These are phyloP conservation scores for Noccaea bulbosa DNA, from an alignment of 345 rosid species.

Conservation along the genomic window DNA sequence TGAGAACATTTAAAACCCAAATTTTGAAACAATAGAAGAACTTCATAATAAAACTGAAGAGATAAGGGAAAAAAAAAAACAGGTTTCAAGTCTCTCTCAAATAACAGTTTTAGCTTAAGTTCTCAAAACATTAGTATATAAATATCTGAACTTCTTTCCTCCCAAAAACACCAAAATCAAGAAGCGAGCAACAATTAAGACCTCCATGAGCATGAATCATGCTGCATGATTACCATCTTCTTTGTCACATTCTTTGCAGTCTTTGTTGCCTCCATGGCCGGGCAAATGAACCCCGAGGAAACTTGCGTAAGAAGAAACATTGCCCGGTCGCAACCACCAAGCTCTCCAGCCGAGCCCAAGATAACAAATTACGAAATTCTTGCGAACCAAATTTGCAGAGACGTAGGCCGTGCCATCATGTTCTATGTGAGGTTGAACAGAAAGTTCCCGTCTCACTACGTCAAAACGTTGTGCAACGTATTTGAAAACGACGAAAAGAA, in stretches of 20 bases:
- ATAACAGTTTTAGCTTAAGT: background rate
- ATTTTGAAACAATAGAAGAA: background rate
- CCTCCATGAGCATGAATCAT: slow-evolving; percentile 27
- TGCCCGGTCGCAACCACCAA: background rate
- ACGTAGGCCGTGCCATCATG: background rate
- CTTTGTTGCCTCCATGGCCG: slow-evolving; percentile 19
- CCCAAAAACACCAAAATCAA: slow-evolving; percentile 6
- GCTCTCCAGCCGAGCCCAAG: slow-evolving; percentile 9
- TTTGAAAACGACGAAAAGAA: slow-evolving; percentile 17
- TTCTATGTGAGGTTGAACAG: slow-evolving; percentile 15
- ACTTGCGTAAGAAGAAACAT: slow-evolving; percentile 31
- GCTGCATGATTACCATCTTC: slow-evolving; percentile 12
- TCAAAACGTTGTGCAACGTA: slow-evolving; percentile 34
- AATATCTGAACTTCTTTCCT: background rate
- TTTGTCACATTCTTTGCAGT: slow-evolving; percentile 3
- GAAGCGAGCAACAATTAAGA: slow-evolving; percentile 11
- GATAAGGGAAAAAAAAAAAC: background rate
- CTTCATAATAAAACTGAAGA: background rate
- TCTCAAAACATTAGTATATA: background rate
- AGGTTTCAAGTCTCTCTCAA: background rate
- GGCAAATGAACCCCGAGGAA: slow-evolving; percentile 17
- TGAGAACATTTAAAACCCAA: background rate
- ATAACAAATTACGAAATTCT: background rate
- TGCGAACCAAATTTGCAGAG: slow-evolving; percentile 3
- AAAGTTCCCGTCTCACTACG: slow-evolving; percentile 13